Base-by-base conservation (phyloP, 176 grass and related monocot genomes). In the Elaeis guineensis region DNA sequence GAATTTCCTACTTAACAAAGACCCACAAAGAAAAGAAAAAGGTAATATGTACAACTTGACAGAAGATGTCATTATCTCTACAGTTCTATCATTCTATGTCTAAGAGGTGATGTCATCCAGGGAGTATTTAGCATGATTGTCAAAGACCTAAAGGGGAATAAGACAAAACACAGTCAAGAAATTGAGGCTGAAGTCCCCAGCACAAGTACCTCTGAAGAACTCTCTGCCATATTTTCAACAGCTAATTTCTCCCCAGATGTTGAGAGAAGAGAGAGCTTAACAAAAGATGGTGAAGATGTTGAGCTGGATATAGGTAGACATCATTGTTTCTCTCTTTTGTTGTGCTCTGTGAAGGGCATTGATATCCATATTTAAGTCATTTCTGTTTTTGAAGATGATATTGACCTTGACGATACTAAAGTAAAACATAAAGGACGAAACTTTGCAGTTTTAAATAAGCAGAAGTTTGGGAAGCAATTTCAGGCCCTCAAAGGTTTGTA, bases 21-120 rank as follows among this genome's bases (percentile, higher is more conserved):
- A 80, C 81, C 57, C 87, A 82, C 3, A 98, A 86, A 81, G 84
- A 89, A 77, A 98, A 83, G 70, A 89, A 85, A 80, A 89, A 76
- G 87, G 93, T 98, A 86, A 69, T 12, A 54, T 54, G 21, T 70
- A 60, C 52, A 18, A 44, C 24, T 30, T 24, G 23, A 19, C 17
- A 54, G 19, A 39, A 39, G 35, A 44, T 44, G 35, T 44, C 3
- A 12, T 44, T 14, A 44, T 44, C 35, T 44, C 35, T 44, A 44
- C 35, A 44, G 35, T 44, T 44, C 35, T 26, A 4, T 26, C 25
- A 26, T 26, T 1, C n/a, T 51, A 1, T 28, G 8, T 14, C 6
- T 21, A 16, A 68, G 55, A 54, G 3, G 12, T 21, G 2, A 7
- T 68, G 52, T 54, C 71, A 59, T 79, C 49, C 81, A 98, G 93